Evolutionary conservation across 2,329 filamentous ascomycete genomes (phyloP).

Genomic region (Trichoderma arundinaceum): DNA sequence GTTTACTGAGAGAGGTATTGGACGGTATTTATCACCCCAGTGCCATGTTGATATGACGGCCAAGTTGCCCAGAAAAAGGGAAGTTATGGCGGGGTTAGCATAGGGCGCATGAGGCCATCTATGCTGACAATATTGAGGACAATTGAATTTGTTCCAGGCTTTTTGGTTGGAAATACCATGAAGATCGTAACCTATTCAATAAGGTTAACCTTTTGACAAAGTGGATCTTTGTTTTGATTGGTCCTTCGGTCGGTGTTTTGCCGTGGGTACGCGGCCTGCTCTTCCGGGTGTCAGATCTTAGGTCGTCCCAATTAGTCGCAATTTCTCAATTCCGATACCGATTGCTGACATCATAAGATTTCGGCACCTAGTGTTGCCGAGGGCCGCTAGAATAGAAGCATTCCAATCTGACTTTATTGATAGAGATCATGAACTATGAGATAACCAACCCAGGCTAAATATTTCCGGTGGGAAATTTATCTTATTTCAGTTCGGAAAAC

Average conservation of each 20-base stretch:
- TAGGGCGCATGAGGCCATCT: too few relatives aligned
- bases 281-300: not conserved
- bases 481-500: not conserved
- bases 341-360: constrained; percentile 4
- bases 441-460: not conserved
- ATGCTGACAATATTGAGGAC: too few relatives aligned
- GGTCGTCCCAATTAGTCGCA: not conserved
- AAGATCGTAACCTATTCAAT: not conserved
- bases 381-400: not conserved
- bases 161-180: not conserved
- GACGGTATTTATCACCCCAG: not conserved
- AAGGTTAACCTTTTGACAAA: not conserved
- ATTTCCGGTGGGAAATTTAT: not conserved
- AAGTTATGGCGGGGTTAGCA: not conserved
- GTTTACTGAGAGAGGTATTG: not conserved
- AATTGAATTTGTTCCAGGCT: not conserved
- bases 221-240: constrained; percentile 8
- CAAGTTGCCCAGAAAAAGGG: too few relatives aligned
- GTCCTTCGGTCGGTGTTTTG: not conserved
- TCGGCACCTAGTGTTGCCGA: not conserved
- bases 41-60: not conserved
- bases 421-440: not conserved
- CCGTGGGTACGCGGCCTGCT: constrained; percentile 1
- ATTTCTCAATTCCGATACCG: not conserved
- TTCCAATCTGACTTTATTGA: not conserved